Evolutionary conservation across 2,329 filamentous ascomycete species (phyloP).

Genomic region (Fusarium piperis): DNA sequence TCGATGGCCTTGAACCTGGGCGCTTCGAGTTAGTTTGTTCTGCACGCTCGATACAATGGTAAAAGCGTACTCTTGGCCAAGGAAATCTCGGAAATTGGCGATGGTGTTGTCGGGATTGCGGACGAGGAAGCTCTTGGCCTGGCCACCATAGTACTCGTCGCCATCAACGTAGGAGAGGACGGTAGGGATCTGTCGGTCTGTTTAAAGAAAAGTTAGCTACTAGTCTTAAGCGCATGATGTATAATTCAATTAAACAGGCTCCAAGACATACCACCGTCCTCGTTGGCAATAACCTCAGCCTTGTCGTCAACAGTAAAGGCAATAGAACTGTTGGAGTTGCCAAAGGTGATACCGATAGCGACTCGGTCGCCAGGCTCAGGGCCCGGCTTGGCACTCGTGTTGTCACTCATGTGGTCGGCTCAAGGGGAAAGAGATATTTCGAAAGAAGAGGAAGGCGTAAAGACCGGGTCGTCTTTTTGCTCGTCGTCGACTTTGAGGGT

Average conservation of each 20-base stretch:
- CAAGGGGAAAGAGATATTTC: neutral
- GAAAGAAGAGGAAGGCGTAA: slow-evolving; percentile 9
- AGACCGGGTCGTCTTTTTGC: slow-evolving; percentile 12
- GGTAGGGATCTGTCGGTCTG: slow-evolving; percentile 96
- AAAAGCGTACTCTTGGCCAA: slow-evolving; percentile 83
- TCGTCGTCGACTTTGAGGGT: slow-evolving; percentile 6
- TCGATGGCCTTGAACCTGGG: slow-evolving; percentile 91
- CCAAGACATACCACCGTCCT: slow-evolving; percentile 82
- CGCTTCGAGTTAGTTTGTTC: slow-evolving; percentile 26
- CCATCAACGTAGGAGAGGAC: slow-evolving; percentile 94
- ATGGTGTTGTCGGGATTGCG: slow-evolving; percentile 94
- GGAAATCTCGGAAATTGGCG: slow-evolving; percentile 94
- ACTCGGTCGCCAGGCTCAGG: slow-evolving; percentile 67
- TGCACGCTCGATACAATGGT: neutral
- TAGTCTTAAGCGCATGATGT: neutral
- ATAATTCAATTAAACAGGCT: neutral
- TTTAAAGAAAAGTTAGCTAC: slow-evolving; percentile 29
- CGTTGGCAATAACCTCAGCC: slow-evolving; percentile 97
- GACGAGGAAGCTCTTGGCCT: slow-evolving; percentile 93
- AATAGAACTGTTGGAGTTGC: slow-evolving; percentile 98
- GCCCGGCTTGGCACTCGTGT: slow-evolving; percentile 54
- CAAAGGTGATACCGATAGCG: slow-evolving; percentile 96
- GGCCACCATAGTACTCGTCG: slow-evolving; percentile 95
- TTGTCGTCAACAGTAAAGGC: slow-evolving; percentile 93
- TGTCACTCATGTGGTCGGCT: slow-evolving; percentile 56